Base-by-base conservation (phyloP, 768 basidiomycete species). In the Holtermannia corniformis region DNA sequence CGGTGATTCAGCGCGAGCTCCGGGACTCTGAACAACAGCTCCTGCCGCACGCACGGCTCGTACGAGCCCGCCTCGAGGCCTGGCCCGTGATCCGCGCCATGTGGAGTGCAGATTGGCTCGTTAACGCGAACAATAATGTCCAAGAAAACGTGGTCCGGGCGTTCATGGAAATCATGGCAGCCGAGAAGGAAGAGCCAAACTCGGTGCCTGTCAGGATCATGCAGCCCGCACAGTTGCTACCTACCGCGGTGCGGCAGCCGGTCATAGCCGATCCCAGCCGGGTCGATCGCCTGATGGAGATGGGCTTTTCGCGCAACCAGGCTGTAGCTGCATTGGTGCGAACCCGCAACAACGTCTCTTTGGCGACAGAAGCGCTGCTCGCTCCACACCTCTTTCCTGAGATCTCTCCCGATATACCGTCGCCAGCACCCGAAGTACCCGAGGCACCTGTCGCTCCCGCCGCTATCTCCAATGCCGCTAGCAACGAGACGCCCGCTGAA, bases 241-340 rank as follows among this genome's bases (percentile, higher is more conserved):
- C 7, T 11, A 20, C 16, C 21, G 49, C 48, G 14, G 43, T 40
- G 5, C 32, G 25, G 32, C 44, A 23, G n/a, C 32, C 57, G 14
- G 27, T 52, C 40, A 24, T 43, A 44, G 80, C 85, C 0, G 86
- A 89, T 67, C 88, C 91, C 68, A 78, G 77, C 44, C 81, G 84
- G 28, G 81, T 96, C 49, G 80, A 81, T 47, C 85, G 89, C 62
- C 77, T 97, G 50, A 84, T 81, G 10, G 95, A 97, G 63, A 97
- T 99, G 95, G 95, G 95, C 44, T 99, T 97, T 76, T 82, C 85
- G 28, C 82, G 90, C n/a, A 79, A 81, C 41, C 87, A 87, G 12
- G 88, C 84, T 1, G 86, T 87, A 65, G 80, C 83, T 49, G 93
- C 93, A 3, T 76, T 99, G 37, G 72, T 78, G 19, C 86, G 92